These are phyloP conservation scores for Zasmidium cellare DNA, from an alignment of 2,329 filamentous ascomycete species.

Conservation along the genomic window DNA sequence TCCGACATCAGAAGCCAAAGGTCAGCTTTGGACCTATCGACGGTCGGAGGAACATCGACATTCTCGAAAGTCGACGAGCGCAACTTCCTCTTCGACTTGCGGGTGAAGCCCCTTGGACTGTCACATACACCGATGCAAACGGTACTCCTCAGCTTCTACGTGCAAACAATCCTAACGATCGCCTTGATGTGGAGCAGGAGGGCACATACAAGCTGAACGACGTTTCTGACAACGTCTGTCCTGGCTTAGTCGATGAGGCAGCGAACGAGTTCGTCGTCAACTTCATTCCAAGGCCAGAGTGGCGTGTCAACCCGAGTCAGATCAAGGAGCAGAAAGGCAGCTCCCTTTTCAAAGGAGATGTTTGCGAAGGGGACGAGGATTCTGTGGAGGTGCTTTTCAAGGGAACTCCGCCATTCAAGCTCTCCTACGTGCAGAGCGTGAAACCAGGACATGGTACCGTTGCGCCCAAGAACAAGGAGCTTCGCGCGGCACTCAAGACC, in stretches of 20 bases:
- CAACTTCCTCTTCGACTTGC: constrained; percentile 80
- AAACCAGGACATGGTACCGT: constrained; percentile 66
- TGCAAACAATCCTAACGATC: constrained; percentile 36
- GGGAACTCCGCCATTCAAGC: constrained; percentile 76
- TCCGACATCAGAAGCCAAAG: constrained; percentile 84
- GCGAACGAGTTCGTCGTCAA: constrained; percentile 76
- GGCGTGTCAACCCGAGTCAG: constrained; percentile 62
- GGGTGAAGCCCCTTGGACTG: constrained; percentile 79
- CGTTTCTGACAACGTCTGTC: constrained; percentile 77
- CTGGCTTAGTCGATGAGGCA: constrained; percentile 72
- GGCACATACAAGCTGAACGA: constrained; percentile 80
- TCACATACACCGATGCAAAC: constrained; percentile 63
- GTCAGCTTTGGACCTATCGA: constrained; percentile 84
- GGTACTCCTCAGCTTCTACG: constrained; percentile 40
- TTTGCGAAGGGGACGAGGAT: constrained; percentile 95
- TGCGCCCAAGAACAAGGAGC: constrained; percentile 63
- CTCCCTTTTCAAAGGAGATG: constrained; percentile 70
- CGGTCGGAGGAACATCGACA: constrained; percentile 71
- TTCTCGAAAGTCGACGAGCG: constrained; percentile 73
- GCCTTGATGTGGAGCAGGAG: constrained; percentile 26
- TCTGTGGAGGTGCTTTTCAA: constrained; percentile 77
- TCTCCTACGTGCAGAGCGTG: constrained; percentile 78
- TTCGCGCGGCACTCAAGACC: constrained; percentile 74
- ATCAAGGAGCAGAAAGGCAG: constrained; percentile 56
- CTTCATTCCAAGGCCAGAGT: constrained; percentile 79